Base-by-base conservation (phyloP, 1,139 yeast genomes). In the Debaryomyces subglobosus region DNA sequence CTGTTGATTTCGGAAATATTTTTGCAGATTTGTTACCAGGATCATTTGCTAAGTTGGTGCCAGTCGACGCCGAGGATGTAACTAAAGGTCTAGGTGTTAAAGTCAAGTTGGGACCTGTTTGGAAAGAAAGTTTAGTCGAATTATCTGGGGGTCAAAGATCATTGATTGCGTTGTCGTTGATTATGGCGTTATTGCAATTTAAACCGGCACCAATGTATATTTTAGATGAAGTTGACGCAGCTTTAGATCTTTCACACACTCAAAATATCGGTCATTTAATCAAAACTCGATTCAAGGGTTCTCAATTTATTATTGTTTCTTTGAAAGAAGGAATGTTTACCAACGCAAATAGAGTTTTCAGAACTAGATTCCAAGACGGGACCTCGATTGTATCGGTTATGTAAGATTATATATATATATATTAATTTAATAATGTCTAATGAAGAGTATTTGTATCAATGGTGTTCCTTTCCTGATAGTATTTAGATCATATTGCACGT, bases 181-280 rank as follows among this genome's bases (percentile, higher is more conserved):
- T 92, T 56, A 79, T 92, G 82, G 97, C 98, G 0, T 73, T 94
- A 52, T 74, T 94, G 48, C 96, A 92, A 65, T 92, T 89, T 74
- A 90, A 91, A 65, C 99, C 99, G 1, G 98, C 99, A 0, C 99
- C 99, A 9, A 89, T 94, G 96, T 94, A 94, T 64, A 92, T 94
- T 59, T 74, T 94, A 50, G 99, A 94, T 69, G 99, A 94, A 69
- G 97, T 94, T 34, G 99, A 94, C 69, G 99, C 99, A 1, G 99
- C 99, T 1, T 78, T 95, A 55, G 99, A 95, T 74, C 79, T 92
- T 54, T 89, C 96, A 47, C 99, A 95, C 65, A 95, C 99, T 1
- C 98, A 95, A 67, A 94, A 94, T 61, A 94, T 95, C 61, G 99
- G 99, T 4, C 97, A 91, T 63, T 76, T 95, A 63, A 94, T 95